Conservation (phyloP, 306 rosid genomes). For the Leucaena leucocephala region DNA sequence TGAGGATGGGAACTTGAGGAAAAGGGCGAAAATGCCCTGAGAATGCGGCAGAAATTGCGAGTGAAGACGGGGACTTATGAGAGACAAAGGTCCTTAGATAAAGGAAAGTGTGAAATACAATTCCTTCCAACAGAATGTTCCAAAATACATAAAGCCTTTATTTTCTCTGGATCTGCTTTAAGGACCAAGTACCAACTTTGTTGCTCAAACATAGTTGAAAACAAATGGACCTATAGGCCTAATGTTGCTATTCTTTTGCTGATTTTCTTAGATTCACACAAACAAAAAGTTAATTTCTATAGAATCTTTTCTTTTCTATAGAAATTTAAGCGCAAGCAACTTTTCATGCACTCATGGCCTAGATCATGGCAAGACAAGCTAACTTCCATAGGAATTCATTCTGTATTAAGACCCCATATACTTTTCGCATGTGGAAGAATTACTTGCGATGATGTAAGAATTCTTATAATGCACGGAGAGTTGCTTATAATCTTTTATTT, state of each 20-base stretch:
- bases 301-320: too few species aligned
- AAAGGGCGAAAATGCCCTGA: not conserved
- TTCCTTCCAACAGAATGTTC: not conserved
- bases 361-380: not conserved
- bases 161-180: not conserved
- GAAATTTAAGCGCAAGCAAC: not conserved
- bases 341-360: not conserved
- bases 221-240: not conserved
- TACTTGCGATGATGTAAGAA: not conserved
- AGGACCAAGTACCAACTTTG: not conserved
- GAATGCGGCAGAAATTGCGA: not conserved
- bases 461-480: slow-evolving; percentile 17
- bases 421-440: too few species aligned
- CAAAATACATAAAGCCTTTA: not conserved
- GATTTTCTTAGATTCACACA: too few species aligned
- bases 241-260: not conserved
- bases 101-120: not conserved
- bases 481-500: slow-evolving; percentile 3
- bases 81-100: not conserved
- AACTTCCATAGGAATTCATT: not conserved
- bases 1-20: not conserved
- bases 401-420: not conserved
- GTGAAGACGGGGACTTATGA: not conserved
- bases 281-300: too few species aligned
- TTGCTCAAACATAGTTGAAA: too few species aligned